These are phyloP conservation scores for Theobroma cacao DNA, from an alignment of 345 rosid genomes.

Conservation along the genomic window DNA sequence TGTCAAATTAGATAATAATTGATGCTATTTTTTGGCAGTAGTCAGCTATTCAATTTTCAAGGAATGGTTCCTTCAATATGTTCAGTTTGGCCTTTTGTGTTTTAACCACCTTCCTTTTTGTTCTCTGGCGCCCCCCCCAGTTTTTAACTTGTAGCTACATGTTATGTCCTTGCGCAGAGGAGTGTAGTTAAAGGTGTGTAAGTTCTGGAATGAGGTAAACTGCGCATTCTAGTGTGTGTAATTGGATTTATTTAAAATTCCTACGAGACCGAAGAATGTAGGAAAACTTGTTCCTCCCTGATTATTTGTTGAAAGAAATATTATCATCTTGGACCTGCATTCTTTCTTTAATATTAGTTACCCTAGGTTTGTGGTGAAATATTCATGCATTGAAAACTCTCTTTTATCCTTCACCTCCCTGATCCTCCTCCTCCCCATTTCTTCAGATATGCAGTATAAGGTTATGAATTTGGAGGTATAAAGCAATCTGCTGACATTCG, in stretches of 20 bases:
- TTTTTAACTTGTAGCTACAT: not conserved
- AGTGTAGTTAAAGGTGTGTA: not conserved
- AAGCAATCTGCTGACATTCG: too few species aligned
- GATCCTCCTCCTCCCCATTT: not conserved
- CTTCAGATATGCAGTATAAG: not conserved
- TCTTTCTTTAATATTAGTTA: not conserved
- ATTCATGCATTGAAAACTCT: not conserved
- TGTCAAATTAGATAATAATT: constrained; percentile 7
- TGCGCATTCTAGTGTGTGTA: not conserved
- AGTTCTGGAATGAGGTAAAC: constrained; percentile 10
- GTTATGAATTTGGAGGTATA: too few species aligned
- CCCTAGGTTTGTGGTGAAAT: not conserved
- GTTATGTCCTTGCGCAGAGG: not conserved
- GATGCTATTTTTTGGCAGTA: not conserved
- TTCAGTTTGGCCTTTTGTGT: not conserved
- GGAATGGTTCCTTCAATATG: not conserved
- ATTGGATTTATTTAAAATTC: not conserved
- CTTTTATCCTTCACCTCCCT: not conserved
- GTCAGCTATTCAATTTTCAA: not conserved
- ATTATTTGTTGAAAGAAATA: not conserved
- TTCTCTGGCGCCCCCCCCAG: too few species aligned
- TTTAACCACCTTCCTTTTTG: not conserved
- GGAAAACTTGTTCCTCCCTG: not conserved
- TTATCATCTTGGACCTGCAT: not conserved
- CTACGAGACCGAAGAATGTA: not conserved